Conservation (phyloP, 2,329 filamentous ascomycete species). For the Colletotrichum camelliae region DNA sequence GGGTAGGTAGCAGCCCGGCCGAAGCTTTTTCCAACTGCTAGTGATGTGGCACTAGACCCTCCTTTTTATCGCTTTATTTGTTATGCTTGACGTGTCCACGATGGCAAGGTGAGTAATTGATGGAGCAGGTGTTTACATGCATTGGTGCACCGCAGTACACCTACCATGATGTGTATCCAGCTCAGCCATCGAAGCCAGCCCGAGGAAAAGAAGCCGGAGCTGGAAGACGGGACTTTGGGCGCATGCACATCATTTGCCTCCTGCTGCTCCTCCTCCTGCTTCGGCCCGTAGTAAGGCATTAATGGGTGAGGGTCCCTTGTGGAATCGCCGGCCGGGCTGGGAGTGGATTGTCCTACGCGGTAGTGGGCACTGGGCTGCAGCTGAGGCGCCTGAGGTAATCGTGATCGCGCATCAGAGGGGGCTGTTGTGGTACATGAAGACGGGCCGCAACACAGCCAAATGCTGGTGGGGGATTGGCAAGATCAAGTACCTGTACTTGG, state of each 20-base stretch:
- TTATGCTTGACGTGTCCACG: background rate
- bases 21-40: background rate
- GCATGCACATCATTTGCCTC: background rate
- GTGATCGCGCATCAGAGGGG: background rate
- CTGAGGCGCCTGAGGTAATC: background rate
- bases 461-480: fast-evolving
- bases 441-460: background rate
- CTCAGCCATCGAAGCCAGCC: background rate
- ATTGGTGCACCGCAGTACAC: background rate
- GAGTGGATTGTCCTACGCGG: background rate
- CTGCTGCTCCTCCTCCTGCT: background rate
- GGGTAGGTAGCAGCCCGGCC: background rate
- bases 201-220: background rate
- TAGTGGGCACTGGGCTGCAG: conserved; percentile 10
- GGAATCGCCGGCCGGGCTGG: background rate
- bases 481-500: background rate
- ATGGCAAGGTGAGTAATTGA: background rate
- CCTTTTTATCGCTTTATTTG: background rate
- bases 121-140: background rate
- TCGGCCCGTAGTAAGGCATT: background rate
- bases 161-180: background rate
- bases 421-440: background rate
- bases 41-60: background rate
- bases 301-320: background rate
- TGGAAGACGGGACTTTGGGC: background rate